These are phyloP conservation scores for Fraxinus sp. DNA, from an alignment of 305 asterid species.

Conservation along the genomic window DNA sequence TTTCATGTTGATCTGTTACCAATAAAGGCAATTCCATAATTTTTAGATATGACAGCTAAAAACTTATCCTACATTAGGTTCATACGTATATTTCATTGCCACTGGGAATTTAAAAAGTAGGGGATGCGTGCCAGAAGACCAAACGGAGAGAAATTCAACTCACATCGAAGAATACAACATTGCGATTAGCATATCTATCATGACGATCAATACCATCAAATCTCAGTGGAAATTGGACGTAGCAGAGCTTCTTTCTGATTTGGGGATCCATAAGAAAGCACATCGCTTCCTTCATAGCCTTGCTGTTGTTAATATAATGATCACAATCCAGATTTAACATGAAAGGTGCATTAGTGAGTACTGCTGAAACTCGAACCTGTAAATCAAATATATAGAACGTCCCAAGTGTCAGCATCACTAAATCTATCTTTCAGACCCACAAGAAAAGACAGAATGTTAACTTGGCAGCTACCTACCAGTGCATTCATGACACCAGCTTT, in stretches of 20 bases:
- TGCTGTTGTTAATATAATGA: constrained; percentile 80
- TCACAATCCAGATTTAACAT: constrained; percentile 84
- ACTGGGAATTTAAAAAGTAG: background rate
- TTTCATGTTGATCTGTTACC: constrained; percentile 69
- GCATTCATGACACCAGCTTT: constrained; percentile 89
- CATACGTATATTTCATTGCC: background rate
- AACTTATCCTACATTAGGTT: background rate
- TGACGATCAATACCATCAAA: constrained; percentile 83
- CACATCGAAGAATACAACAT: constrained; percentile 78
- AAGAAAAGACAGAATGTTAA: background rate
- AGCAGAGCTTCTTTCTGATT: constrained; percentile 73
- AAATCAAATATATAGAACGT: constrained; percentile 1
- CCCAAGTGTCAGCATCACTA: constrained; percentile 10
- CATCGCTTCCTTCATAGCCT: constrained; percentile 78
- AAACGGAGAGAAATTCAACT: constrained; percentile 21
- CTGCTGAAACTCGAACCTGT: constrained; percentile 78
- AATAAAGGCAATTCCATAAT: background rate
- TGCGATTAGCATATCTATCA: constrained; percentile 82
- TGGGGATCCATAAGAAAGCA: constrained; percentile 88
- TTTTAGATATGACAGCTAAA: background rate
- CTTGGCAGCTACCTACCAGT: constrained; percentile 38
- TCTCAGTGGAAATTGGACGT: constrained; percentile 79
- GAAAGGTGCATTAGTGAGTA: constrained; percentile 77
- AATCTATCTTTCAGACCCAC: background rate
- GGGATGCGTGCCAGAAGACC: background rate